phyloP scores from a whole-genome alignment of 2,329 filamentous ascomycete species.

The Penicillium capsulatum region DNA sequence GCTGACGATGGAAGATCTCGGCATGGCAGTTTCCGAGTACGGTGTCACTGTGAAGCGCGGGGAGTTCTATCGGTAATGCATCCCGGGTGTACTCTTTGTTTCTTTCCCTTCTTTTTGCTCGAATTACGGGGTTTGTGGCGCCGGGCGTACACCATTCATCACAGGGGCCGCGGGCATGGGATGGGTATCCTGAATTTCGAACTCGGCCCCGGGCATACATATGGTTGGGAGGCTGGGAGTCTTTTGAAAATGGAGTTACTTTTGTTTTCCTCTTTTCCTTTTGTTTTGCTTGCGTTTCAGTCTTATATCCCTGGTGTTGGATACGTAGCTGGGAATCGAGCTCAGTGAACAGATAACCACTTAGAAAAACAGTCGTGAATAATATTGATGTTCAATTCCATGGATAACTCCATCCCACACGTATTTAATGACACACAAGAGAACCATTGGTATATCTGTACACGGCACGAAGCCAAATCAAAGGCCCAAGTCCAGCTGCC shows the following conservation, averaged over 20 bases:
- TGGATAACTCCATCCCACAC: slow-evolving; percentile 23
- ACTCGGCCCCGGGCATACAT: slow-evolving; percentile 1
- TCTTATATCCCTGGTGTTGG: background rate
- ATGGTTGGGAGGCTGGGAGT: slow-evolving; percentile 2
- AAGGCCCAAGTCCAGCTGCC: slow-evolving; percentile 5
- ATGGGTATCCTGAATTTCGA: slow-evolving; percentile 1
- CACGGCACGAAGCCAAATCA: slow-evolving; percentile 18
- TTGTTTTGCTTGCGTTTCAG: background rate
- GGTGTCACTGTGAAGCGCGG: slow-evolving; percentile 96
- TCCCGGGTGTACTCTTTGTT: background rate
- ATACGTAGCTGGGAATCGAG: too few relatives aligned
- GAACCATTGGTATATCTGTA: slow-evolving; percentile 24
- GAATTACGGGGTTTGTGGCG: slow-evolving; percentile 6
- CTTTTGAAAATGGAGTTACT: slow-evolving; percentile 17
- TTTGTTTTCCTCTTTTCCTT: too few relatives aligned
- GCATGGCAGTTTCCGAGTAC: slow-evolving; percentile 97
- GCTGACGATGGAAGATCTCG: slow-evolving; percentile 96
- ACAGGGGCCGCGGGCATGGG: slow-evolving; percentile 2
- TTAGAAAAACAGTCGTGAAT: slow-evolving; percentile 6
- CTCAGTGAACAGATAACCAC: too few relatives aligned
- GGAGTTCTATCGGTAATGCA: slow-evolving; percentile 79
- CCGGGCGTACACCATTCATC: slow-evolving; percentile 13
- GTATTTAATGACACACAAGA: slow-evolving; percentile 22
- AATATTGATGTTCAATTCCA: slow-evolving; percentile 14
- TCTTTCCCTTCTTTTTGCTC: slow-evolving; percentile 2